A percentile compares a stretch with the other conserved stretches of the same genome.
Conservation (phyloP, 2,329 filamentous ascomycete species). For the Trichoderma arundinaceum region DNA sequence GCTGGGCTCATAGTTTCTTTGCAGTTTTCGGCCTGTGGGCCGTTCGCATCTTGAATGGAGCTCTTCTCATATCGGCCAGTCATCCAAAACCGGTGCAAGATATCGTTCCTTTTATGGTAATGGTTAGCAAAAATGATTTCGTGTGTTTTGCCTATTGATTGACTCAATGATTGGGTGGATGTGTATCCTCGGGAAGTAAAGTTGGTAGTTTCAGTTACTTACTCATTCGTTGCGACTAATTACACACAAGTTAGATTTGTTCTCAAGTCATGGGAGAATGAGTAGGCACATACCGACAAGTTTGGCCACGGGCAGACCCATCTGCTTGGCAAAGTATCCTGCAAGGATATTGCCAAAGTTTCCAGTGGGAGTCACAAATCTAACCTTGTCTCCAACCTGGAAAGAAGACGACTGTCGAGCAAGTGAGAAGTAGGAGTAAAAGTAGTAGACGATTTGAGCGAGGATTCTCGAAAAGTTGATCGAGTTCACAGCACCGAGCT, state of each 20-base stretch:
- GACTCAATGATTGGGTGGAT: not conserved
- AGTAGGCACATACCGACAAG: constrained; percentile 72
- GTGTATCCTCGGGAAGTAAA: too few species aligned
- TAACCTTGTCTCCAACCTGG: constrained; percentile 70
- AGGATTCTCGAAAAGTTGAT: constrained; percentile 97
- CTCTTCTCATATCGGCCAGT: constrained; percentile 90
- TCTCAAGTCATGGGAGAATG: not conserved
- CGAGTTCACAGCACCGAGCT: constrained; percentile 91
- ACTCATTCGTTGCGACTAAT: constrained; percentile 70
- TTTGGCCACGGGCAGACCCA: constrained; percentile 88
- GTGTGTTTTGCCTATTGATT: too few species aligned
- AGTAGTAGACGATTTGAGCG: constrained; percentile 97
- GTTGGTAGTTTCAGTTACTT: not conserved
- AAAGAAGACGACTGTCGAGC: constrained; percentile 64
- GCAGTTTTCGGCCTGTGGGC: constrained; percentile 51
- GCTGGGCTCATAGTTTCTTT: constrained; percentile 82
- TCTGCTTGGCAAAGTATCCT: constrained; percentile 88
- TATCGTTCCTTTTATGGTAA: constrained; percentile 69
- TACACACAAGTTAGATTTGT: not conserved
- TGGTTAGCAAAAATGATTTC: not conserved
- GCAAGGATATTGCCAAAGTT: constrained; percentile 97
- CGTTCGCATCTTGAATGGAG: constrained; percentile 24
- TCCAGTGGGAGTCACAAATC: constrained; percentile 90
- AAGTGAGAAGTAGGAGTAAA: constrained; percentile 89
- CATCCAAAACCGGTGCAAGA: constrained; percentile 93